Base-by-base conservation (phyloP, 805 yeast genomes). In the Candida suzukii region DNA sequence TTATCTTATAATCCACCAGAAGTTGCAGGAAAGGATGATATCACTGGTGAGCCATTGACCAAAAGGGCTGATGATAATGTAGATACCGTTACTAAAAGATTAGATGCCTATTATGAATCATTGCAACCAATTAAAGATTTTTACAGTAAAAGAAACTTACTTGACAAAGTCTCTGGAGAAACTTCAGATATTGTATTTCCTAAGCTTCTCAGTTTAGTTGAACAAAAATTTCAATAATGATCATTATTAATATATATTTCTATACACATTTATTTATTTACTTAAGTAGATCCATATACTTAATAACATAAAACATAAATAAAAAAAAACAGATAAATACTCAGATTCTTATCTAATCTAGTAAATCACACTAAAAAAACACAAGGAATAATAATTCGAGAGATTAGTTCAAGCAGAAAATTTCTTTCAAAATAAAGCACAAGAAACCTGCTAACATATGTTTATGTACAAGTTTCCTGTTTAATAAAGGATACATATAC, bases 1-100 rank as follows among this genome's bases (percentile, higher is more conserved):
- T 58, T 85, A 47, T 79, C 86, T 41, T 90, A 88, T 61, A 88
- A 85, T 52, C 96, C 97, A 7, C 98, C 98, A 9, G 82, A 82
- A 52, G 73, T 71, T 2, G 78, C 88, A 0, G 95, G 88, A 28
- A 71, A 64, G 46, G 98, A 90, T 55, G 97, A 90, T 58, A 54
- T 88, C 2, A 90, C 98, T 0, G 96, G 96, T 0, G 97, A 90
- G 56, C 81, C 86, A 2, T 68, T 90, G 43, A 61, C 74, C 16
- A 85, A 88, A 61, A 73, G 98, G 46, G 70, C 80, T 0, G 98
- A 90, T 55, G 98, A 90, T 58, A 84, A 80, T 17, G 81, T 80
- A 6, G 84, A 71, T 45, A 82, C 83, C 0, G 83, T 90, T 53
- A 73, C 74, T 45, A 71, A 73, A 48, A 65, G 98, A 48, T 61